Evolutionary conservation across 306 rosid species (phyloP).

Genomic region (Glycine tomentella): DNA sequence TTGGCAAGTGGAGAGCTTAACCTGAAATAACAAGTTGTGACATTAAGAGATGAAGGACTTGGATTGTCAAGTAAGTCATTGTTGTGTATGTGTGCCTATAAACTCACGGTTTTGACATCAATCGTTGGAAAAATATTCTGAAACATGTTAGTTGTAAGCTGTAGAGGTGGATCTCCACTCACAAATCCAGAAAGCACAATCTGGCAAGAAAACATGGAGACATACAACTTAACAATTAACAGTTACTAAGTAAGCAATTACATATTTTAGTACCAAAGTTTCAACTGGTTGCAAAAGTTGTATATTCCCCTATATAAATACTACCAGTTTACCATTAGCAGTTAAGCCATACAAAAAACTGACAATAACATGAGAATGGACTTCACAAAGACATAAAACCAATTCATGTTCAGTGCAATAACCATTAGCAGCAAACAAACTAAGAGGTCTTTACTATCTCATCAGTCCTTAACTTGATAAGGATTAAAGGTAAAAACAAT

Average conservation of each 20-base stretch:
- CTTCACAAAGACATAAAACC: too few relatives aligned
- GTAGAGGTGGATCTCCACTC: constrained; percentile 74
- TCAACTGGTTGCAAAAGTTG: too few relatives aligned
- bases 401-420: too few relatives aligned
- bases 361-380: too few relatives aligned
- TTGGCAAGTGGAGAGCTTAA: constrained; percentile 92
- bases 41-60: constrained; percentile 36
- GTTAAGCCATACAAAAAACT: too few relatives aligned
- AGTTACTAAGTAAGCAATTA: neutral
- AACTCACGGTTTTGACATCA: constrained; percentile 91
- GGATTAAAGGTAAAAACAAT: too few relatives aligned
- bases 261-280: too few relatives aligned
- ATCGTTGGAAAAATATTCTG: constrained; percentile 94
- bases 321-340: too few relatives aligned
- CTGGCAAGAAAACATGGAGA: constrained; percentile 54
- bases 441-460: too few relatives aligned
- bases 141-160: constrained; percentile 83
- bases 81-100: neutral
- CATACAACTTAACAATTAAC: neutral
- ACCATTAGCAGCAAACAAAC: too few relatives aligned
- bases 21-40: constrained; percentile 58
- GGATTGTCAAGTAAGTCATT: constrained; percentile 2
- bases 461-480: too few relatives aligned
- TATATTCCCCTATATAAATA: too few relatives aligned
- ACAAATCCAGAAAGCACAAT: constrained; percentile 96